phyloP scores from a whole-genome alignment of 805 yeast genomes.

The Yarrowia phangngaensis region DNA sequence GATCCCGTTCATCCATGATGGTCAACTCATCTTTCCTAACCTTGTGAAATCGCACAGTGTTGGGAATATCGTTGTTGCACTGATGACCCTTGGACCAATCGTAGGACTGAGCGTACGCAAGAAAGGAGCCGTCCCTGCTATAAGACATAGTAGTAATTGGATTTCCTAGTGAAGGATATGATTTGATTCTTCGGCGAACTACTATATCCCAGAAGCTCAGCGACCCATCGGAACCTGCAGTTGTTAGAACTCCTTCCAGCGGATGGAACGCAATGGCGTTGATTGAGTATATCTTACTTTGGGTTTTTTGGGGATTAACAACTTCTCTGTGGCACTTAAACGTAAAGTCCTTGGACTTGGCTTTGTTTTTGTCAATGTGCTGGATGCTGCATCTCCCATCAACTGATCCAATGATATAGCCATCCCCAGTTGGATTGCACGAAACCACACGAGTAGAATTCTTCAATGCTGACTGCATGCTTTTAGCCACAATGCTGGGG shows the following conservation, averaged over 20 bases:
- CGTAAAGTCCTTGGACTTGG: constrained; percentile 68
- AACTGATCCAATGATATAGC: constrained; percentile 86
- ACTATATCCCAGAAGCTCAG: constrained; percentile 96
- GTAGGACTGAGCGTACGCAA: constrained; percentile 88
- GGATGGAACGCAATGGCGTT: constrained; percentile 86
- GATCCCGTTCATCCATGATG: constrained; percentile 33
- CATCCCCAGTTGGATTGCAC: constrained; percentile 89
- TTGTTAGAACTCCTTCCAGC: constrained; percentile 79
- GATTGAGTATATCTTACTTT: constrained; percentile 69
- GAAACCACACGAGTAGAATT: constrained; percentile 80
- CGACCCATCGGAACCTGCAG: constrained; percentile 93
- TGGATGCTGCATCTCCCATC: constrained; percentile 96
- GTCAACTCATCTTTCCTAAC: constrained; percentile 82
- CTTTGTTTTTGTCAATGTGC: constrained; percentile 64
- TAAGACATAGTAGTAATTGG: constrained; percentile 75
- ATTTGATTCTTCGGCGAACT: constrained; percentile 79
- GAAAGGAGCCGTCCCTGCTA: constrained; percentile 75
- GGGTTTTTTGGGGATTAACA: constrained; percentile 50
- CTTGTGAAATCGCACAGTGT: constrained; percentile 74
- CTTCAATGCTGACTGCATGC: constrained; percentile 70
- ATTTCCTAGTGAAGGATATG: constrained; percentile 54
- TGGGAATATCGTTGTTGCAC: constrained; percentile 72
- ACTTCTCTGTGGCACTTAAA: constrained; percentile 90
- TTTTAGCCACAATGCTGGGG: constrained; percentile 79
- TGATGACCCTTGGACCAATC: constrained; percentile 89